These are phyloP conservation scores for Alternaria longipes DNA, from an alignment of 2,329 filamentous ascomycete genomes.

Conservation along the genomic window DNA sequence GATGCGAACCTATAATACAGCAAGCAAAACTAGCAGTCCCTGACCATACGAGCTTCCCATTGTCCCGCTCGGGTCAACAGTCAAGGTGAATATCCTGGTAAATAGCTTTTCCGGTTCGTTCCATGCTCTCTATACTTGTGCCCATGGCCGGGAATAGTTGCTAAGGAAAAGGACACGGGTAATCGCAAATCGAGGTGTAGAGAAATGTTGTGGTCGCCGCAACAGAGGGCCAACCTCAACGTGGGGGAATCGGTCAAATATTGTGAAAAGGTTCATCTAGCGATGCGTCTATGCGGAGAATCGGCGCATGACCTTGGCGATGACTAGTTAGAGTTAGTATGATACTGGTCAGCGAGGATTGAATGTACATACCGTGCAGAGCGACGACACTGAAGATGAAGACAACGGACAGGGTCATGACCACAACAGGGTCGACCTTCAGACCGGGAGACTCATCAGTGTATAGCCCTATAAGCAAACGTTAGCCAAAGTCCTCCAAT, in stretches of 20 bases:
- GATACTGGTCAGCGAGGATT: neutral
- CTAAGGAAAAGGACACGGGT: constrained; percentile 16
- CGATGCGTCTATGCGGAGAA: constrained; percentile 67
- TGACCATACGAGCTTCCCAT: constrained; percentile 18
- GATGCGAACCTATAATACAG: constrained; percentile 48
- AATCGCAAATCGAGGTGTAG: constrained; percentile 13
- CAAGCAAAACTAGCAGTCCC: constrained; percentile 32
- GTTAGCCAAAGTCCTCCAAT: constrained; percentile 23
- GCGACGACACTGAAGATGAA: constrained; percentile 99
- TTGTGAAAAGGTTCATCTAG: constrained; percentile 4
- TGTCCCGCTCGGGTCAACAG: constrained; percentile 17
- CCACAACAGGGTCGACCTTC: constrained; percentile 97
- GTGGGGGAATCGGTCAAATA: constrained; percentile 18
- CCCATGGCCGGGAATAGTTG: constrained; percentile 14
- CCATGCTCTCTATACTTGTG: constrained; percentile 23
- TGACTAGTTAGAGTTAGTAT: constrained; percentile 67
- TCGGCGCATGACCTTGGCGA: constrained; percentile 92
- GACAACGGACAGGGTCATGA: constrained; percentile 92
- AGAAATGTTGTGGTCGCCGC: constrained; percentile 23
- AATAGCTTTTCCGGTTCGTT: constrained; percentile 32
- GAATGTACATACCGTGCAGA: constrained; percentile 80
- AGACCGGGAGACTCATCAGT: constrained; percentile 97
- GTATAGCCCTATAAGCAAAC: constrained; percentile 76
- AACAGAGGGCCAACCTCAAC: constrained; percentile 31
- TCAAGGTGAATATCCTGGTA: constrained; percentile 25